phyloP scores from a whole-genome alignment of 164 flowering plant species.

The Vitis vinifera region ASM3070453v1 NC_081808.1:1647001-1647500 shows the following conservation, averaged over 20 bases:
- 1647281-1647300: conserved; percentile 86
- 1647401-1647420: too few species aligned
- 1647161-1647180: conserved; percentile 95
- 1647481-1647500: too few species aligned
- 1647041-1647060: conserved; percentile 20
- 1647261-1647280: conserved; percentile 70
- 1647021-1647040: neutral
- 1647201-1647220: conserved; percentile 40
- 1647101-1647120: conserved; percentile 65
- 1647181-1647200: conserved; percentile 74
- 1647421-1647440: too few species aligned
- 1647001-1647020: too few species aligned
- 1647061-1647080: conserved; percentile 49
- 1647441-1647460: too few species aligned
- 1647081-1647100: conserved; percentile 68
- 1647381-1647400: neutral
- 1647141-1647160: conserved; percentile 71
- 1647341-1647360: conserved; percentile 83
- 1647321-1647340: conserved; percentile 77
- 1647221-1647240: conserved; percentile 71
- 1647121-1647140: conserved; percentile 54
- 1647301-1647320: conserved; percentile 74
- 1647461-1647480: too few species aligned
- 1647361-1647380: conserved; percentile 60
- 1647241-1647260: conserved; percentile 13